A percentile compares a stretch with the other conserved stretches of the same genome.
These are phyloP conservation scores for Anethum foeniculum DNA, from an alignment of 140 eudicot genomes.

Conservation along the genomic window DNA sequence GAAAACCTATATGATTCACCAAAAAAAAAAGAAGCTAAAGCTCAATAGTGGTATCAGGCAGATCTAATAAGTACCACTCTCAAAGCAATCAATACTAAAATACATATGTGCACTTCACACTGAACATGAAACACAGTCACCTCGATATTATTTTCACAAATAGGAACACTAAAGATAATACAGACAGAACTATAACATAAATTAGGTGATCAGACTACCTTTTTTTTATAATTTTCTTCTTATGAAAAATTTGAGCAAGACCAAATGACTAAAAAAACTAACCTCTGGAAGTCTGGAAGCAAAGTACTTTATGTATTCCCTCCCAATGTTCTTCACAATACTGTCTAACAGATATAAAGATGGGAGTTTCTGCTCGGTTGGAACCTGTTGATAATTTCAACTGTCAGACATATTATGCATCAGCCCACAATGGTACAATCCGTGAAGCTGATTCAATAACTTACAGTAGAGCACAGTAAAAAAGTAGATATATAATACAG, in stretches of 20 bases:
- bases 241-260: not conserved
- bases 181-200: constrained; percentile 2
- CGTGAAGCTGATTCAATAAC: constrained; percentile 6
- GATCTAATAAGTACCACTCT: not conserved
- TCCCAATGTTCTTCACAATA: constrained; percentile 96
- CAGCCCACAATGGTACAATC: not conserved
- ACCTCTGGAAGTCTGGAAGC: constrained; percentile 92
- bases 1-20: constrained; percentile 55
- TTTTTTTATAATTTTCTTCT: not conserved
- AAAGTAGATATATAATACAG: not conserved
- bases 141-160: not conserved
- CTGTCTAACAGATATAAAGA: constrained; percentile 90
- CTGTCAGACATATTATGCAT: constrained; percentile 25
- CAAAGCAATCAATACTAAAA: not conserved
- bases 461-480: not conserved
- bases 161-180: not conserved
- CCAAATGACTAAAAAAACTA: constrained; percentile 24
- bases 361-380: constrained; percentile 90
- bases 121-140: not conserved
- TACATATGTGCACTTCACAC: not conserved
- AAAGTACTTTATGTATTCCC: constrained; percentile 82
- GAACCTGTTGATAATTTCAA: constrained; percentile 51
- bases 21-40: constrained; percentile 19
- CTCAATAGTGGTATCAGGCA: constrained; percentile 21
- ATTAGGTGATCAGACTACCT: constrained; percentile 8